phyloP scores from a whole-genome alignment of 768 basidiomycete species.

The Tylopilus intermedius region DNA sequence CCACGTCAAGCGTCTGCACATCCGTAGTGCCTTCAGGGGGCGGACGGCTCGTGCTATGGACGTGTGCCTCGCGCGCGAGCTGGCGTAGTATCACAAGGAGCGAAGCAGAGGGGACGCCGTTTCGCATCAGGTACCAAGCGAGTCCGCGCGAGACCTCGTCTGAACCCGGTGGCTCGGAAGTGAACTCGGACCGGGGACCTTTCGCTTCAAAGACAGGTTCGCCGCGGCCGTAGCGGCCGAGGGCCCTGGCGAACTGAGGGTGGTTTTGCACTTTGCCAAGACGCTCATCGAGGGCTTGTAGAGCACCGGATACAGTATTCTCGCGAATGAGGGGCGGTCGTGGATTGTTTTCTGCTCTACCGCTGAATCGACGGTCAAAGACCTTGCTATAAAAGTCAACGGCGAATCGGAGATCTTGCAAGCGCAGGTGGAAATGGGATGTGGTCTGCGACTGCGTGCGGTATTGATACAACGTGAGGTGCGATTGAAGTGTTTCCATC shows the following conservation, averaged over 20 bases:
- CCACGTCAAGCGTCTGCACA: conserved; percentile 36
- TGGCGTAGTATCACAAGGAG: conserved; percentile 55
- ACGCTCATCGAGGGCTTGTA: conserved; percentile 57
- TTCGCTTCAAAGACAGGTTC: conserved; percentile 34
- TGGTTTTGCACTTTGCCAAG: conserved; percentile 41
- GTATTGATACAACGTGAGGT: conserved; percentile 66
- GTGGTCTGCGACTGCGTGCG: conserved; percentile 56
- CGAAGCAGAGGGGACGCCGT: conserved; percentile 66
- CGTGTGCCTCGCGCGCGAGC: conserved; percentile 59
- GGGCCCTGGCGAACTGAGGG: conserved; percentile 24
- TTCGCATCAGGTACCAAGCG: conserved; percentile 68
- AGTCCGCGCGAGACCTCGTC: conserved; percentile 37
- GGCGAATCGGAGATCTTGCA: conserved; percentile 72
- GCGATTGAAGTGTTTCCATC: conserved; percentile 67
- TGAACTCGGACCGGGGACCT: conserved; percentile 2
- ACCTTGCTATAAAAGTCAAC: conserved; percentile 74
- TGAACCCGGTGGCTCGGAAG: conserved; percentile 7
- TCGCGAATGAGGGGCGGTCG: conserved; percentile 69
- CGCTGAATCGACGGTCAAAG: conserved; percentile 72
- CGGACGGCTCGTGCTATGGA: conserved; percentile 45
- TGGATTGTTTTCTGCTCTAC: conserved; percentile 57
- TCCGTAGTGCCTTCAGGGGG: conserved; percentile 50
- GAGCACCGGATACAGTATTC: conserved; percentile 60
- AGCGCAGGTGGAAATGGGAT: conserved; percentile 58
- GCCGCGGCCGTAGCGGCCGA: conserved; percentile 56